Percentiles rank a stretch among this genome's conserved stretches.
phyloP scores from a whole-genome alignment of 257 asterid genomes.

The Avicennia marina region DNA sequence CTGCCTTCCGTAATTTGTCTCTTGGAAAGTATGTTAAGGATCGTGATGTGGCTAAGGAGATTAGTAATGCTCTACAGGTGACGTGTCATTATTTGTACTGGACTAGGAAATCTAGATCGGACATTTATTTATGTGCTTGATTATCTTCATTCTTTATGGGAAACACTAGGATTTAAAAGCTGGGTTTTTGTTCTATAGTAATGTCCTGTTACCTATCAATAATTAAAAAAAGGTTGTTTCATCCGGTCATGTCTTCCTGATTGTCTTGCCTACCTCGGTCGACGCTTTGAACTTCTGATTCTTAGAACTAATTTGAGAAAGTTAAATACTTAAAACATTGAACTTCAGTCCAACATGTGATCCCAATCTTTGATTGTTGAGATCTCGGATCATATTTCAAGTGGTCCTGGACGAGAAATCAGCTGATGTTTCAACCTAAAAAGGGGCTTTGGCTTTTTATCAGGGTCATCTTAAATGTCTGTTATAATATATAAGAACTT shows the following conservation, averaged over 20 bases:
- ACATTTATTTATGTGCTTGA: not conserved
- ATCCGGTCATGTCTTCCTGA: not conserved
- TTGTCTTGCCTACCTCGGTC: not conserved
- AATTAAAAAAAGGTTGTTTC: not conserved
- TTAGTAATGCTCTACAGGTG: conserved; percentile 82
- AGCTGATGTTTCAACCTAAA: too few species aligned
- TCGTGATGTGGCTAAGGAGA: conserved; percentile 72
- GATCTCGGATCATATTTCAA: too few species aligned
- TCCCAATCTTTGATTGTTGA: too few species aligned
- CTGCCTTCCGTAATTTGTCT: conserved; percentile 84
- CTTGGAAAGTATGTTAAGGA: conserved; percentile 89
- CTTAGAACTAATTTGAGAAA: too few species aligned
- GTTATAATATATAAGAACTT: too few species aligned
- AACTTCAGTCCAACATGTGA: too few species aligned
- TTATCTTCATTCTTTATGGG: not conserved
- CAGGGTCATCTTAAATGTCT: too few species aligned
- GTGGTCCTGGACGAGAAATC: too few species aligned
- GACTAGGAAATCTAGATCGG: not conserved
- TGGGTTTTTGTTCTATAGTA: too few species aligned
- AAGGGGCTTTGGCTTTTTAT: too few species aligned
- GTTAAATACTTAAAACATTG: too few species aligned
- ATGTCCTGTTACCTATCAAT: conserved; percentile 6
- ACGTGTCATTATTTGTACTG: conserved; percentile 14
- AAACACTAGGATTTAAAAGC: not conserved
- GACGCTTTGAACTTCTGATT: too few species aligned